Evolutionary conservation across 768 basidiomycete genomes (phyloP).

Genomic region (Sporobolomyces roseus): DNA sequence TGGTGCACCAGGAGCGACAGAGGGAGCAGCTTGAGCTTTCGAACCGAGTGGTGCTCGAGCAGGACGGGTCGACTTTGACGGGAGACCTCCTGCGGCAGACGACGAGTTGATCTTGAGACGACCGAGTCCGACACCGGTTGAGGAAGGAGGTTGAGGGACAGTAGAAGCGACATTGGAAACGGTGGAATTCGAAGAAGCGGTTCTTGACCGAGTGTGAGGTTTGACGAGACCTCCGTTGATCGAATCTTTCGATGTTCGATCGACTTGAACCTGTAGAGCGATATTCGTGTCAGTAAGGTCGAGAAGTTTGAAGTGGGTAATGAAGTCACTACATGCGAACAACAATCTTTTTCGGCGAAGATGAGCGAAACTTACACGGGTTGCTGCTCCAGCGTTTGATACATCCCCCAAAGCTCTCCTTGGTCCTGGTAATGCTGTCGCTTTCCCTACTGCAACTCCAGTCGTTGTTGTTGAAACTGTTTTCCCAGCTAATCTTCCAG

Average conservation of each 20-base stretch:
- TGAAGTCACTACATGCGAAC: constrained; percentile 10
- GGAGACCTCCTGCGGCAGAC: background rate
- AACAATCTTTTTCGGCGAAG: too few species aligned
- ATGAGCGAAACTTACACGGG: constrained; percentile 28
- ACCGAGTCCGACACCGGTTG: constrained; percentile 32
- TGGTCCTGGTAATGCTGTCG: background rate
- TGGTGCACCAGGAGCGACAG: constrained; percentile 17
- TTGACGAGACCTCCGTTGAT: constrained; percentile 17
- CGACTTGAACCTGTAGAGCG: background rate
- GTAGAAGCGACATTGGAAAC: background rate
- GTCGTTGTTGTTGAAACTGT: background rate
- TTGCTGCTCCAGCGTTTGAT: constrained; percentile 21
- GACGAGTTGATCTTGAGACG: constrained; percentile 31
- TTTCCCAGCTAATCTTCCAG: background rate
- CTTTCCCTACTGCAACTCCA: background rate
- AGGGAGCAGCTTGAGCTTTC: constrained; percentile 8
- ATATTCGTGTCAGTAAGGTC: background rate
- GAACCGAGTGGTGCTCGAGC: background rate
- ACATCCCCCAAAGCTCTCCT: constrained; percentile 32
- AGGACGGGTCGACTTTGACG: constrained; percentile 7
- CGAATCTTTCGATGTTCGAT: constrained; percentile 29
- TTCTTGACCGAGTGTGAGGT: constrained; percentile 30
- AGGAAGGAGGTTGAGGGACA: constrained; percentile 28
- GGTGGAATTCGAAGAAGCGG: constrained; percentile 22
- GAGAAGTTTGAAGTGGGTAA: background rate